Conservation (phyloP, 495 filamentous ascomycete species). For the Rhypophila decipiens region DNA sequence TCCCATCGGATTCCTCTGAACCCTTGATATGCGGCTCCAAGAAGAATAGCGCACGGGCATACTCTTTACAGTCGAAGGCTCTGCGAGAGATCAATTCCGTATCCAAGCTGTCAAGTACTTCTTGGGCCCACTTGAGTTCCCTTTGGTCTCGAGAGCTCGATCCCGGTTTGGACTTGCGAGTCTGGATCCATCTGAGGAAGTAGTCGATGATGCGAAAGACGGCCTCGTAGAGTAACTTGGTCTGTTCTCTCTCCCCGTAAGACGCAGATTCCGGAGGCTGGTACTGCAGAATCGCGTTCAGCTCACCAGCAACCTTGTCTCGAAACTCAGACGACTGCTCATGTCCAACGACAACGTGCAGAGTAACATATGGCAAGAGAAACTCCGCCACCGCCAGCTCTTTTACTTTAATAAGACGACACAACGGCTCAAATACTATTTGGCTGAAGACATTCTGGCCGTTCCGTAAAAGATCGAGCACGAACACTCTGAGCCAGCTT, state of each 20-base stretch:
- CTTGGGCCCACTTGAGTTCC: conserved; percentile 34
- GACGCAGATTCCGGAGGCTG: conserved; percentile 48
- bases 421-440: conserved; percentile 71
- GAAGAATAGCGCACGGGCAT: conserved; percentile 83
- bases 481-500: conserved; percentile 72
- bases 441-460: conserved; percentile 60
- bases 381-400: conserved; percentile 81
- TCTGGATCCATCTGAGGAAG: conserved; percentile 79
- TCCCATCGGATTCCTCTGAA: conserved; percentile 36
- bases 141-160: conserved; percentile 26
- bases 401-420: conserved; percentile 71
- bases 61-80: conserved; percentile 88
- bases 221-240: conserved; percentile 77
- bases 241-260: conserved; percentile 54
- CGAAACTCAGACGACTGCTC: conserved; percentile 59
- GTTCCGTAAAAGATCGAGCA: conserved; percentile 73
- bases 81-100: conserved; percentile 77
- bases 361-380: conserved; percentile 72
- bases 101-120: conserved; percentile 59
- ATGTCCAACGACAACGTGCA: conserved; percentile 65
- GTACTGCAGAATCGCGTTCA: conserved; percentile 62
- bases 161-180: conserved; percentile 40
- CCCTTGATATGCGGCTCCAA: conserved; percentile 82
- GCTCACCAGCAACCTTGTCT: conserved; percentile 61
- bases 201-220: conserved; percentile 91